phyloP scores from a whole-genome alignment of 768 basidiomycete genomes.

The Lactarius indigo region DNA sequence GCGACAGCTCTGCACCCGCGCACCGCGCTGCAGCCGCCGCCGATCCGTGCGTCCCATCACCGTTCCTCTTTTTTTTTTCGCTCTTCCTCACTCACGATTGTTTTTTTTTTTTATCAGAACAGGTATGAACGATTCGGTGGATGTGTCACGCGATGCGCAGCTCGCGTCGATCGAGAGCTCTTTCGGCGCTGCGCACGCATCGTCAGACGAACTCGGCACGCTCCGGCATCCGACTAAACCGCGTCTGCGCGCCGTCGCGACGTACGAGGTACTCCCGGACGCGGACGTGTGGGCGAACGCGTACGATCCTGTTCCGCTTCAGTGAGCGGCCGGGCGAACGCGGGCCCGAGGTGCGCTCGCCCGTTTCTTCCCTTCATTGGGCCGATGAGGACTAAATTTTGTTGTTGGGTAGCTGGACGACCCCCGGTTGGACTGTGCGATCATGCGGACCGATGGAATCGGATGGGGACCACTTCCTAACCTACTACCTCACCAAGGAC shows the following conservation, averaged over 20 bases:
- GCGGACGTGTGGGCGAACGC: conserved; percentile 85
- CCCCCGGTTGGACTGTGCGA: conserved; percentile 79
- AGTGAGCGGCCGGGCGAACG: conserved; percentile 84
- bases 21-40: conserved; percentile 34
- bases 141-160: conserved; percentile 72
- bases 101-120: conserved; percentile 34
- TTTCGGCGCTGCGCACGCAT: conserved; percentile 57
- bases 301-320: conserved; percentile 83
- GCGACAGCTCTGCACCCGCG: conserved; percentile 49
- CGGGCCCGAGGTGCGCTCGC: conserved; percentile 51
- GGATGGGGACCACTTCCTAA: conserved; percentile 83
- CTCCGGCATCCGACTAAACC: conserved; percentile 80
- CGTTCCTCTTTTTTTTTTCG: no score
- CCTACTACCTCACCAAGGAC: conserved; percentile 77
- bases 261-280: conserved; percentile 82
- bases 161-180: conserved; percentile 76
- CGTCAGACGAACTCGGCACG: conserved; percentile 49
- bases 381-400: background rate
- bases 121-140: conserved; percentile 44
- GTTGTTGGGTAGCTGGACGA: conserved; percentile 56
- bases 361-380: conserved; percentile 4
- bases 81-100: background rate
- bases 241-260: conserved; percentile 68
- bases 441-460: conserved; percentile 84
- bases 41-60: conserved; percentile 52